Evolutionary conservation across 2,329 filamentous ascomycete genomes (phyloP), one percentile per base, ranked within the genome.

Genomic region (Atkinsonella hypoxylon): DNA sequence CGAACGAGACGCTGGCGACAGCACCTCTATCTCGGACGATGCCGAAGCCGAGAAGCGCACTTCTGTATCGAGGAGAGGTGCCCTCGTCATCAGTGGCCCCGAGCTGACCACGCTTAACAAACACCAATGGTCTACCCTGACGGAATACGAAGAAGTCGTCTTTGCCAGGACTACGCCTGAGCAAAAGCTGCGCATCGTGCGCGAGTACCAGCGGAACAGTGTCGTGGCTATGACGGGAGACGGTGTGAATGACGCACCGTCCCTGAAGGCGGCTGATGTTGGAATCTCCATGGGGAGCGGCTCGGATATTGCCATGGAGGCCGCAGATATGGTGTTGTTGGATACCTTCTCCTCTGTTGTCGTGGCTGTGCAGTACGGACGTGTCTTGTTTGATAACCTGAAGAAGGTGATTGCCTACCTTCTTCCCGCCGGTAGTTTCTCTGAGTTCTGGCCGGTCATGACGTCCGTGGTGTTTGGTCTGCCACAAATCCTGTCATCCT

Each of bases 171-270:
- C 85, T 0, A 89, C 85, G 0, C 85, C 85, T 0, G 85, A 89
- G 59, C 85, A 89, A 61, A 90, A 90, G 62, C 76, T 89, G 7
- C 80, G 83, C 34, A 89, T 89, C 54, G 85, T 90, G n/a, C 78
- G 78, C 31, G 84, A 87, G 62, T 82, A 89, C 54, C 85, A 87
- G 60, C 66, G 72, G 9, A 72, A 77, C 61, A 84, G 56, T 65
- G 83, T 86, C 1, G 80, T 94, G 0, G 88, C 82, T 39, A 93
- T 94, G 79, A 87, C 90, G 2, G 89, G 88, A 38, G 88, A 94
- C 58, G 88, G 89, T 17, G 87, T 91, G 57, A 94, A 94, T 59
- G 89, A 95, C 61, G 85, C 87, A 0, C 87, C 88, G 0, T 88
- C 88, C 2, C 77, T 95, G 4, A 81, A 85, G 2, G 82, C 82